Base-by-base conservation (phyloP, 1,139 yeast species). In the Cylindricascospora bacillispora region DNA sequence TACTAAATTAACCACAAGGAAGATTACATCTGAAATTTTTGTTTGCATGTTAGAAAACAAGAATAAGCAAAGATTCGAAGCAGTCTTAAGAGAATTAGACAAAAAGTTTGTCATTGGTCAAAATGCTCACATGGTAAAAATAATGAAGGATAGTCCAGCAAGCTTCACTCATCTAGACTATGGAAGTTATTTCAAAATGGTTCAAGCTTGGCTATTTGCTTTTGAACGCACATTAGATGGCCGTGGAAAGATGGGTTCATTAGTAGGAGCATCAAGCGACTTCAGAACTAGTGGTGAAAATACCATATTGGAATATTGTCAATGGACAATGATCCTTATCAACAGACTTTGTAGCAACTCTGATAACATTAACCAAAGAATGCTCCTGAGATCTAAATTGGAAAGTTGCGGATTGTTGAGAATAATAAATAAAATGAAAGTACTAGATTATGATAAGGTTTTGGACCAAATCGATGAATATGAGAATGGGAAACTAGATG, bases 211-310 rank as follows among this genome's bases (percentile, higher is more conserved):
- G 97, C 54, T 86, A 31, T 63, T 67, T 42, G 62, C 78, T 7
- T 78, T 83, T 3, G 80, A 72, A 34, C 68, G 73, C 34, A 75
- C 93, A 0, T 51, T 89, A 31, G 86, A 79, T 38, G 95, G 95
- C 1, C 67, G 89, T 42, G 97, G 97, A 9, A 78, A 74, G 44
- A 65, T 79, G 65, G 93, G 95, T 11, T 81, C 95, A 1, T 58
- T 78, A 43, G 97, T 89, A 6, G 95, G 95, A 2, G 94, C 95
- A 1, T 76, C 86, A 37, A 93, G 79, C n/a, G 97, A 89, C 41
- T 65, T 75, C 33, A 73, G 74, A 38, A 40, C 49, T 11, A 62
- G 61, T 14, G 68, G 76, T 25, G 95, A 85, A 47, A 73, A 71
- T 39, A 73, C 79, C 32, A 64, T 89, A 17, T 60, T 75, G 43